Evolutionary conservation across 495 filamentous ascomycete species (phyloP).

Genomic region (Hypomontagnella submonticulosa): DNA sequence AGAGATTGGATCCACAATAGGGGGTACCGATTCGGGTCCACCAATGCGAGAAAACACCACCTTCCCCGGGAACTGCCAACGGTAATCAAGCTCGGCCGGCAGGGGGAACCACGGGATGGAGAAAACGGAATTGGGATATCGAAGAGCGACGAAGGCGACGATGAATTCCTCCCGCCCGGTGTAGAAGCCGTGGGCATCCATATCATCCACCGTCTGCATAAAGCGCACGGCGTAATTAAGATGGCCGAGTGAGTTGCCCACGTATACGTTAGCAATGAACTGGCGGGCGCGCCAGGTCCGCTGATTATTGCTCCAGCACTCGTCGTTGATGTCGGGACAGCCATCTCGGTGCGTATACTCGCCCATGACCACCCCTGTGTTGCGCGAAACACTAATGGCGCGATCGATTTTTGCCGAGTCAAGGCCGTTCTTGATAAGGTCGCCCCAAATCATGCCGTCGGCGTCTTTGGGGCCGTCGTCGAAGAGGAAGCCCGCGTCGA

Average conservation of each 20-base stretch:
- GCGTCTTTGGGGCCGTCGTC: slow-evolving; percentile 34
- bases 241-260: slow-evolving; percentile 39
- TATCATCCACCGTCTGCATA: slow-evolving; percentile 46
- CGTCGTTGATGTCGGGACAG: slow-evolving; percentile 28
- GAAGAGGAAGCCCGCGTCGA: slow-evolving; percentile 39
- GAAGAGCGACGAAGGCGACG: slow-evolving; percentile 38
- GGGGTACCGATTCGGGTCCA: slow-evolving; percentile 29
- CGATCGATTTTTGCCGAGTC: slow-evolving; percentile 32
- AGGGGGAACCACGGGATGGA: slow-evolving; percentile 43
- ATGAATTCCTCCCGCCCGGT: slow-evolving; percentile 41
- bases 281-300: slow-evolving; percentile 34
- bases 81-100: slow-evolving; percentile 29
- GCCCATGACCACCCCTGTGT: slow-evolving; percentile 41
- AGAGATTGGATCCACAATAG: slow-evolving; percentile 39
- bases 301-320: slow-evolving; percentile 32
- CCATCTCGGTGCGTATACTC: slow-evolving; percentile 37
- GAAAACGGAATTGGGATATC: slow-evolving; percentile 42
- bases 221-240: slow-evolving; percentile 41
- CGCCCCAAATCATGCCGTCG: slow-evolving; percentile 28
- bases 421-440: slow-evolving; percentile 29
- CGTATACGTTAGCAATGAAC: slow-evolving; percentile 41
- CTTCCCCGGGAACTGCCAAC: slow-evolving; percentile 40
- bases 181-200: slow-evolving; percentile 40
- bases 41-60: slow-evolving; percentile 32
- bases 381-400: slow-evolving; percentile 28